These are phyloP conservation scores for Tolypocladium endophyticum DNA, from an alignment of 2,329 filamentous ascomycete species.

Conservation along the genomic window DNA sequence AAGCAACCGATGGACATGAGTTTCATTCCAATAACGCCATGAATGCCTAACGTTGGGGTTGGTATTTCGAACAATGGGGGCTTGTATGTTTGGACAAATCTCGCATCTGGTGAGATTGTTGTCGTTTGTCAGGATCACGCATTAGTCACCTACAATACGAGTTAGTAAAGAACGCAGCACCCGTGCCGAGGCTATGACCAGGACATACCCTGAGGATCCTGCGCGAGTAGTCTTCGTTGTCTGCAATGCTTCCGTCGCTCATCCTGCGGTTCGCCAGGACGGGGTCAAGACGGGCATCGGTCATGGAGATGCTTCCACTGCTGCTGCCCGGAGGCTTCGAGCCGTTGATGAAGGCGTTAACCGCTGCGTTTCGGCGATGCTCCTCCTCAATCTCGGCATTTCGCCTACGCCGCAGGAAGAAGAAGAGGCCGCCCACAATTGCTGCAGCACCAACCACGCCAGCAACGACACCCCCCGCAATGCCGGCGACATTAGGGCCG, in stretches of 20 bases:
- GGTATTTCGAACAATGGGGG: slow-evolving; percentile 18
- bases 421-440: slow-evolving; percentile 57
- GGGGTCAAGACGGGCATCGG: slow-evolving; percentile 78
- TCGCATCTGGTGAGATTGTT: slow-evolving; percentile 4
- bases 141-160: slow-evolving; percentile 40
- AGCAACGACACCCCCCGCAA: slow-evolving; percentile 80
- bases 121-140: slow-evolving; percentile 29
- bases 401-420: slow-evolving; percentile 65
- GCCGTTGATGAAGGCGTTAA: slow-evolving; percentile 63
- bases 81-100: slow-evolving; percentile 9
- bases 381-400: slow-evolving; percentile 75
- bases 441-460: slow-evolving; percentile 62
- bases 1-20: slow-evolving; percentile 25
- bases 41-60: slow-evolving; percentile 23
- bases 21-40: slow-evolving; percentile 31
- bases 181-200: neutral
- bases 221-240: slow-evolving; percentile 94
- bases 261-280: slow-evolving; percentile 73
- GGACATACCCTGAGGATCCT: slow-evolving; percentile 79
- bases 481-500: slow-evolving; percentile 64
- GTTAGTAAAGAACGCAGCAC: no score
- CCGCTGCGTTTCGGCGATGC: slow-evolving; percentile 69
- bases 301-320: slow-evolving; percentile 58
- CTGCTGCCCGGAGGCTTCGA: slow-evolving; percentile 52
- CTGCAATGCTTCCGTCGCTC: slow-evolving; percentile 92